Base-by-base conservation (phyloP, 352 stramenopile genomes). In the Pythium phragmitis region DNA sequence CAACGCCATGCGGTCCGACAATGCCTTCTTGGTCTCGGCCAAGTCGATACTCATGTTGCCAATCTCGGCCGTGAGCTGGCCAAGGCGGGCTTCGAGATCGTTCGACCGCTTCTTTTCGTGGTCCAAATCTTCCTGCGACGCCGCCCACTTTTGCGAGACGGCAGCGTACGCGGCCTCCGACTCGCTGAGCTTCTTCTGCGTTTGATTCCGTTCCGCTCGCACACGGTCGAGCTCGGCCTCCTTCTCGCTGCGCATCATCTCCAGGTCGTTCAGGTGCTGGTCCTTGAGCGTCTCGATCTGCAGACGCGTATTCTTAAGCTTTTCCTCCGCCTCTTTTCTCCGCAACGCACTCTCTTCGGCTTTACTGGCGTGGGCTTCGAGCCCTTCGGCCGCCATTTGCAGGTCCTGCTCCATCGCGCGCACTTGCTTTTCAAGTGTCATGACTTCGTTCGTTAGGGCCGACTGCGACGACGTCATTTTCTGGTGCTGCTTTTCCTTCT, bases 1-100 rank as follows among this genome's bases (percentile, higher is more conserved):
- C 19, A 92, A 73, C 7, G 85, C 83, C 71, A 88, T 92, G 13
- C 83, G 79, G 57, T 95, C 86, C 4, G 88, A 95, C n/a, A 92
- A 61, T 14, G 83, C 75, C 49, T 93, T 94, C 57, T 92, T 92
- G 9, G 82, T 90, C 57, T 94, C 85, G 5, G 85, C 78, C 41
- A 93, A 58, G 54, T 93, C 79, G 33, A 87, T 78, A 60, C 79
- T 86, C 65, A 94, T 49, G 34, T 91, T 85, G 19, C 79, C 80
- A 12, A 90, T 68, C 51, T 85, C 71, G 7, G 65, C 75, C 16
- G 79, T 92, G 30, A 91, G 79, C 50, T 82, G 70, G 19, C 57
- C 79, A n/a, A 85, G 34, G 34, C 69, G 68, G 1, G 63, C 42
- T 55, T 92, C 85, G 1, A 91, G 63, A 50, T 85, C 73, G 0